A percentile compares a stretch with the other conserved stretches of the same genome.
phyloP scores from a whole-genome alignment of 768 basidiomycete genomes.

The Crepidotus variabilis region DNA sequence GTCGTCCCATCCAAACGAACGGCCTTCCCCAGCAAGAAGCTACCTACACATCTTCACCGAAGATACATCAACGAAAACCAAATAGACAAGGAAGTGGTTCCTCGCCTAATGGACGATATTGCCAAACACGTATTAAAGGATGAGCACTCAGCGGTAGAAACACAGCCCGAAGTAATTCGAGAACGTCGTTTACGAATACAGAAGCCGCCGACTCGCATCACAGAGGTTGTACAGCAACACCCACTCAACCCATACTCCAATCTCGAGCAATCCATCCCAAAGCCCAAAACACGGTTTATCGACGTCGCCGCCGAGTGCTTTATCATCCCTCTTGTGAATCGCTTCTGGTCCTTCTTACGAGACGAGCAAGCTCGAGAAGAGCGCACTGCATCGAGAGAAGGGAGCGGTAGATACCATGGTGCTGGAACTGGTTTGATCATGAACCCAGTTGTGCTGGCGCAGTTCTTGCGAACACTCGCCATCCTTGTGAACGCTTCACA shows the following conservation, averaged over 20 bases:
- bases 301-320: slow-evolving; percentile 85
- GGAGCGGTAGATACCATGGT: slow-evolving; percentile 57
- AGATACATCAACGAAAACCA: slow-evolving; percentile 52
- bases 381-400: slow-evolving; percentile 54
- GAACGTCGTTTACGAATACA: slow-evolving; percentile 73
- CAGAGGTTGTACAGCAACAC: slow-evolving; percentile 31
- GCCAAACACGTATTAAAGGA: slow-evolving; percentile 60
- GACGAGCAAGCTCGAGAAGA: slow-evolving; percentile 79
- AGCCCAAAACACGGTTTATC: slow-evolving; percentile 42
- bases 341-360: slow-evolving; percentile 93
- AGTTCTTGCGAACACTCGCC: slow-evolving; percentile 71
- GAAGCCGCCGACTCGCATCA: slow-evolving; percentile 37
- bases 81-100: slow-evolving; percentile 38
- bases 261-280: slow-evolving; percentile 1
- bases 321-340: slow-evolving; percentile 83
- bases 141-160: slow-evolving; percentile 44
- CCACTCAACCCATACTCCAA: slow-evolving; percentile 14
- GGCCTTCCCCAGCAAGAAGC: slow-evolving; percentile 77
- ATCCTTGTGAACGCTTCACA: slow-evolving; percentile 81
- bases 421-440: slow-evolving; percentile 83
- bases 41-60: slow-evolving; percentile 69
- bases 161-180: slow-evolving; percentile 59
- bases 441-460: slow-evolving; percentile 70
- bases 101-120: slow-evolving; percentile 59
- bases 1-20: slow-evolving; percentile 27